Conservation (phyloP, 768 basidiomycete species). For the Phanerodontia chrysosporium region DNA sequence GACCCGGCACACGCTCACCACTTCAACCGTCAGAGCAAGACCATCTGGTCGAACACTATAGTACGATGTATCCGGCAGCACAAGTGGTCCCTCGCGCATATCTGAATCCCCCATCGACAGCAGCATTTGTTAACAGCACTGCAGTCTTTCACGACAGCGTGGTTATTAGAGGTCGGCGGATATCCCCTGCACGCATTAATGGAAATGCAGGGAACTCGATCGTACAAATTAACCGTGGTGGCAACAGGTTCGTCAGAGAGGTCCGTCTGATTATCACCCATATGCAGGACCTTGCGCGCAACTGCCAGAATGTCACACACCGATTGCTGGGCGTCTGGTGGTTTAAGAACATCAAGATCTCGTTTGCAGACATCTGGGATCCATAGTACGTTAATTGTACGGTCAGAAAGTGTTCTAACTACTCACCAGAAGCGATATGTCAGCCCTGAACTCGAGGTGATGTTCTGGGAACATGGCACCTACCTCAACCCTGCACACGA, state of each 20-base stretch:
- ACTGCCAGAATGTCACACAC: neutral
- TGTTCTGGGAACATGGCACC: neutral
- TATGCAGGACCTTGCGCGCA: neutral
- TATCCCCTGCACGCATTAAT: too few relatives aligned
- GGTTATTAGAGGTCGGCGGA: neutral
- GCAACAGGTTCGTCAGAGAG: conserved; percentile 2
- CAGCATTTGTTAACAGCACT: neutral
- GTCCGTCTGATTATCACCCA: neutral
- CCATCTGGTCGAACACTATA: neutral
- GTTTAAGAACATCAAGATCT: neutral
- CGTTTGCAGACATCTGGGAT: neutral
- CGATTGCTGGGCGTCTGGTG: conserved; percentile 2
- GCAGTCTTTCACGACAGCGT: neutral
- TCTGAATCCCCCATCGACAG: neutral
- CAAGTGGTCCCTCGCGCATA: neutral
- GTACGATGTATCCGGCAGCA: neutral
- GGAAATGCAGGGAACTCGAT: neutral
- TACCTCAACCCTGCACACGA: neutral
- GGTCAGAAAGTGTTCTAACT: neutral
- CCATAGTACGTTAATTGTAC: neutral
- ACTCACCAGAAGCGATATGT: too few relatives aligned
- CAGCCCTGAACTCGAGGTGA: conserved; percentile 5
- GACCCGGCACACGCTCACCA: neutral
- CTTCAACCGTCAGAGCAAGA: neutral
- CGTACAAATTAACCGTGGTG: neutral